Evolutionary conservation across 2,329 filamentous ascomycete genomes (phyloP), one percentile per base, ranked within the genome.

Genomic region (Aureobasidium sp.): DNA sequence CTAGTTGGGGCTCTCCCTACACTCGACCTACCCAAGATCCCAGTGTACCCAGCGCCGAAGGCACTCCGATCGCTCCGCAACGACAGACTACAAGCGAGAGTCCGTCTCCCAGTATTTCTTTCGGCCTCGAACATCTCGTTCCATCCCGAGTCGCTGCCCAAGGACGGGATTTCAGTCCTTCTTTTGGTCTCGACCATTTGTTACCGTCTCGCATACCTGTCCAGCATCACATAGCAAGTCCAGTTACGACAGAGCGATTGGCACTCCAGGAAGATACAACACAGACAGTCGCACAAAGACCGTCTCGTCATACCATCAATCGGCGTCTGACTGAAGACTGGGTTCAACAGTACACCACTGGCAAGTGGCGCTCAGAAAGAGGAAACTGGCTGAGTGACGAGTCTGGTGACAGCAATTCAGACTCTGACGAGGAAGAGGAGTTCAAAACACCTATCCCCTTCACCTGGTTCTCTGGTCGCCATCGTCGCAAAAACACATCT

Each of bases 1-100:
- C 90, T 51, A 92, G 87, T 71, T 96, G 92, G 91, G 92, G 92
- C 60, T 96, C 91, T 58, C 92, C 92, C 23, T 96, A 96, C 75
- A 86, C 88, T 60, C 81, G 81, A 63, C 81, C 86, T 13, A 61
- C 67, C 21, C 69, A 69, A 55, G 61, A 64, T 15, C 62, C 64
- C 10, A 68, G 65, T 55, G 27, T n/a, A 6, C 51, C 38, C 27
- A 57, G 54, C 31, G 33, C 21, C 10, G 7, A 58, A 15, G 10
- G 42, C 33, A 58, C 55, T 21, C 55, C 55, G 4, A 29, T 58
- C 33, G 55, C 55, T 11, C 49, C 55, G 31, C 42, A 68, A 67
- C 31, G 68, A 69, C 53, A 64, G 57, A 43, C 64, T 62, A 25
- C 19, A 7, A 54, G 58, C 29, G 60, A 57, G 60, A 69, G 67